Percentiles rank a stretch among this genome's conserved stretches.
Conservation (phyloP, 495 filamentous ascomycete species). For the Sporormia fimetaria region DNA sequence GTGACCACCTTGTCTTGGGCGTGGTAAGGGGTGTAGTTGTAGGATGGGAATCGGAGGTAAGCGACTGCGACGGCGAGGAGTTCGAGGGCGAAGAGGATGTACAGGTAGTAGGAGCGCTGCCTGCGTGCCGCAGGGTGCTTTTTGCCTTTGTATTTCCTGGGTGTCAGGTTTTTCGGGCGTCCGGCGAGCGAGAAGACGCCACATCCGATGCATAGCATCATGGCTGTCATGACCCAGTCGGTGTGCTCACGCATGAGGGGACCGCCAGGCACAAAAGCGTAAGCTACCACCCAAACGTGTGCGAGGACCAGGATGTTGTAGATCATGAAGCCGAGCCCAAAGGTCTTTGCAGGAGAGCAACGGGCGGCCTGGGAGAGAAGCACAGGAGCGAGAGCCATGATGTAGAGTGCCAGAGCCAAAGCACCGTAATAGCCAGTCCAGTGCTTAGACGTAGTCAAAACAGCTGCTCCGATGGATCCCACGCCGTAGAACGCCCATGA, state of each 20-base stretch:
- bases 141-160: conserved; percentile 36
- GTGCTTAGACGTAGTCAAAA: conserved; percentile 66
- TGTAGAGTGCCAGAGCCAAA: conserved; percentile 60
- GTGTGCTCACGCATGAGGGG: conserved; percentile 88
- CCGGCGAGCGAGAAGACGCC: conserved; percentile 70
- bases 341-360: conserved; percentile 62
- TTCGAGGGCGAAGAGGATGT: conserved; percentile 61
- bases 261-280: conserved; percentile 97
- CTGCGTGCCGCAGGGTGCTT: conserved; percentile 41
- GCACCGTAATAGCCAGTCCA: conserved; percentile 91
- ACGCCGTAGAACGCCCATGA: conserved; percentile 75
- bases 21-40: conserved; percentile 85
- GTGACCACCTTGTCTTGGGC: conserved; percentile 75
- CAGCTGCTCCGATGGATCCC: conserved; percentile 64
- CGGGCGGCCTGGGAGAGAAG: conserved; percentile 63
- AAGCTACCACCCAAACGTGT: conserved; percentile 97
- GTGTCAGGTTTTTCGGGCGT: conserved; percentile 34
- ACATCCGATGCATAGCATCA: conserved; percentile 71
- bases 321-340: conserved; percentile 75
- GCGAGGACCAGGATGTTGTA: conserved; percentile 89
- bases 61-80: conserved; percentile 68
- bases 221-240: conserved; percentile 83
- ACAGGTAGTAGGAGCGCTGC: conserved; percentile 59
- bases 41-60: conserved; percentile 87
- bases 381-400: conserved; percentile 70